Base-by-base conservation (phyloP, 257 asterid genomes). In the Osmanthus fragrans region DNA sequence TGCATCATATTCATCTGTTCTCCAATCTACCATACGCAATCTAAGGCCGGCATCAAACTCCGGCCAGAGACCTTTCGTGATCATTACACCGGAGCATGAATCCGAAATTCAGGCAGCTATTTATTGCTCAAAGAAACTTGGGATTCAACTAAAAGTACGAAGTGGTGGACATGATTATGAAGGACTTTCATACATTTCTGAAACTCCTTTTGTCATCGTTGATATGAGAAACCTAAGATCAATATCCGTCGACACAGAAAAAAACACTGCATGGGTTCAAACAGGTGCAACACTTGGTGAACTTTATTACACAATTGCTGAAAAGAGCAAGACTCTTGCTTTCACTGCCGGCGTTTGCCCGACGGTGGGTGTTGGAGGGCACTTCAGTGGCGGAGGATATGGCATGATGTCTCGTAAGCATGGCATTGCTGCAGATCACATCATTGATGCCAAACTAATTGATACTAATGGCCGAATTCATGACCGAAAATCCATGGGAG, bases 171-270 rank as follows among this genome's bases (percentile, higher is more conserved):
- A 36, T 36, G 40, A 36, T 36, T 36, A 36, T 36, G 40, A 36
- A 64, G 87, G 87, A 4, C 87, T 86, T 13, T 80, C 86, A 0
- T 77, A 65, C 71, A 11, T 30, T 23, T 83, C 89, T 1, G 67
- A 27, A 51, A 77, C 0, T 11, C 85, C 80, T 29, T 83, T 81
- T 36, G 36, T 83, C 23, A 8, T 86, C 40, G 56, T 83, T 32
- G 85, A 80, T 70, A 71, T 85, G 83, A 49, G 83, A 39, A 39
- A 39, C 15, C 3, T 39, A 39, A 39, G 13, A 39, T 39, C 15
- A 39, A 1, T 39, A 39, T 9, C 45, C 45, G 3, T 39, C 15
- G 15, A 39, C 4, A 36, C 40, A 9, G 3, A 9, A 9, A 39
- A 10, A 1, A 8, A 9, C 13, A 39, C 45, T 9, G 15, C 45